Evolutionary conservation across 352 stramenopile genomes (phyloP).

Genomic region (Globisporangium iwayamae): DNA sequence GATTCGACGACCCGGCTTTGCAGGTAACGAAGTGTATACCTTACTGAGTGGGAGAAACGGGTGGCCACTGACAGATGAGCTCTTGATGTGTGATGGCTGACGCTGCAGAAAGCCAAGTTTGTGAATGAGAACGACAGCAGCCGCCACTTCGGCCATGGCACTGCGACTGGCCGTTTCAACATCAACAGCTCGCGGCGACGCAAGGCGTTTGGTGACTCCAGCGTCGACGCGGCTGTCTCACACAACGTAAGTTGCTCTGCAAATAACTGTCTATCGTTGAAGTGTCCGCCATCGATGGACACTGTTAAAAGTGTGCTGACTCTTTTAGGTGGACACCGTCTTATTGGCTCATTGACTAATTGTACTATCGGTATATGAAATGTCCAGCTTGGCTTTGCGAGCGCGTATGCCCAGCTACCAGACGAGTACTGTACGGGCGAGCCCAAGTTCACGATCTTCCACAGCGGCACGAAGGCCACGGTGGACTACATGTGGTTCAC

Average conservation of each 20-base stretch:
- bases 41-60: background rate
- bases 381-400: slow-evolving; percentile 44
- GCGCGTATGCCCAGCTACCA: slow-evolving; percentile 59
- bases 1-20: slow-evolving; percentile 12
- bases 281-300: background rate
- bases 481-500: slow-evolving; percentile 80
- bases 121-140: slow-evolving; percentile 31
- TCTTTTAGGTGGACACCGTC: background rate
- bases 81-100: slow-evolving; percentile 1
- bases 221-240: slow-evolving; percentile 14
- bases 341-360: background rate
- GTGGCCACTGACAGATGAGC: background rate
- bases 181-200: slow-evolving; percentile 13
- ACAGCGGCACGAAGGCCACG: slow-evolving; percentile 46
- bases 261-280: background rate
- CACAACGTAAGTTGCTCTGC: slow-evolving; percentile 23
- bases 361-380: background rate
- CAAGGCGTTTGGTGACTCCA: slow-evolving; percentile 22
- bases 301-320: background rate
- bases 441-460: slow-evolving; percentile 73
- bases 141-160: slow-evolving; percentile 37
- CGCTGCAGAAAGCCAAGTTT: slow-evolving; percentile 25
- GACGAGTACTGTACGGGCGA: slow-evolving; percentile 47
- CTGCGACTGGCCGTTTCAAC: slow-evolving; percentile 38
- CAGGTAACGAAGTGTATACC: slow-evolving; percentile 18